Base-by-base conservation (phyloP, 2,329 filamentous ascomycete species). In the Calonectria henricotiae region DNA sequence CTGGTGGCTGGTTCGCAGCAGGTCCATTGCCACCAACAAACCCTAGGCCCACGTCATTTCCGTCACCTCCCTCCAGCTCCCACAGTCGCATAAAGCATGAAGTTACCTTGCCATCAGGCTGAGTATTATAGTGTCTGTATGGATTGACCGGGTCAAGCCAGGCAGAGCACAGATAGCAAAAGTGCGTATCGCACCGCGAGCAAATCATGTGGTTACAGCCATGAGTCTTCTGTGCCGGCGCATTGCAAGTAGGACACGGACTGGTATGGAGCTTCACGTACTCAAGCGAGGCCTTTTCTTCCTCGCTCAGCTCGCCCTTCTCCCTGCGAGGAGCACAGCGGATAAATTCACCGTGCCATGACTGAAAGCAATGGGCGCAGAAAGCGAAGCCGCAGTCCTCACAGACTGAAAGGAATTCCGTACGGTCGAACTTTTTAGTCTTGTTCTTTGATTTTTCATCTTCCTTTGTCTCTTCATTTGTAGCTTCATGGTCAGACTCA, bases 161-260 rank as follows among this genome's bases (percentile, higher is more conserved):
- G n/a, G 91, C 88, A 0, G 93, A 92, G 79, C 96, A 98, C 1
- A 98, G 88, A 76, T 98, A 98, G 84, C 96, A 99, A 80, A 98
- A 98, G 81, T 98, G 96, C 2, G 94, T 93, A 62, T 92, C 88
- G 85, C 96, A 99, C 73, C 94, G 91, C 81, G 92, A 94, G 83
- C 96, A 98, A 61, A 92, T 93, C 95, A 98, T 98, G 82, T 98
- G 95, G 82, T 98, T 98, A 86, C 96, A 99, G 44, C 96, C 96
- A 79, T 94, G 91, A 1, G 93, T 94, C 86, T 99, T 99, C 80
- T 98, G 94, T 25, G 92, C 92, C 0, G 94, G 94, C 1, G 93
- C 92, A 35, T 87, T 90, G 83, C 96, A 99, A 4, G 94, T 96
- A 12, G 96, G 95, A 79, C 96, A 99, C 1, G 93, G 91, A 12